Conservation (phyloP, 345 rosid species). For the Gossypium anomalum region DNA sequence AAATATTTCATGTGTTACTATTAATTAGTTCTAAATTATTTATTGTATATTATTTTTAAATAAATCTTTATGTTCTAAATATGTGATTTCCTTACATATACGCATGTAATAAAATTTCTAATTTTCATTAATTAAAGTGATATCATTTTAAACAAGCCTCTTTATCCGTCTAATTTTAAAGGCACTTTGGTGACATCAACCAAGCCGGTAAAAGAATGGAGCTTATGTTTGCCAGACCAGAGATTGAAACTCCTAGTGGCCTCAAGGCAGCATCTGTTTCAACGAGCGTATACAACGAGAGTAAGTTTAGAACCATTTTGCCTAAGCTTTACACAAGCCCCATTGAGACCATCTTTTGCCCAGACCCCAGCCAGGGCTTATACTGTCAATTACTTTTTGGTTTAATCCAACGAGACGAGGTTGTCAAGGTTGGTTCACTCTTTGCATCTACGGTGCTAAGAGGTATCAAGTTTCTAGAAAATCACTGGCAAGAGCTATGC, state of each 20-base stretch:
- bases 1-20: too few species aligned
- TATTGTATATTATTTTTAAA: too few species aligned
- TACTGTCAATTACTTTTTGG: neutral
- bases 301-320: neutral
- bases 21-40: too few species aligned
- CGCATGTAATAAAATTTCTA: too few species aligned
- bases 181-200: constrained; percentile 13
- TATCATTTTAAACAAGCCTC: too few species aligned
- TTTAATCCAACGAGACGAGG: neutral
- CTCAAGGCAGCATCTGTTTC: constrained; percentile 32
- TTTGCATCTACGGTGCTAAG: neutral
- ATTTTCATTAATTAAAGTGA: too few species aligned
- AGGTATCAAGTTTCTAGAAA: neutral
- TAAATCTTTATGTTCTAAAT: too few species aligned
- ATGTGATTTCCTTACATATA: too few species aligned
- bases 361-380: neutral
- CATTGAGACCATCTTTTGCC: neutral
- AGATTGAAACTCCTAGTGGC: constrained; percentile 48
- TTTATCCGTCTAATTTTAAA: neutral
- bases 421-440: neutral
- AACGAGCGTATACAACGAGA: neutral
- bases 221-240: constrained; percentile 50
- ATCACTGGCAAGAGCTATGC: neutral
- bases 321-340: neutral
- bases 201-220: constrained; percentile 51